Conservation (phyloP, 495 filamentous ascomycete genomes). For the Aspergillus hancockii region DNA sequence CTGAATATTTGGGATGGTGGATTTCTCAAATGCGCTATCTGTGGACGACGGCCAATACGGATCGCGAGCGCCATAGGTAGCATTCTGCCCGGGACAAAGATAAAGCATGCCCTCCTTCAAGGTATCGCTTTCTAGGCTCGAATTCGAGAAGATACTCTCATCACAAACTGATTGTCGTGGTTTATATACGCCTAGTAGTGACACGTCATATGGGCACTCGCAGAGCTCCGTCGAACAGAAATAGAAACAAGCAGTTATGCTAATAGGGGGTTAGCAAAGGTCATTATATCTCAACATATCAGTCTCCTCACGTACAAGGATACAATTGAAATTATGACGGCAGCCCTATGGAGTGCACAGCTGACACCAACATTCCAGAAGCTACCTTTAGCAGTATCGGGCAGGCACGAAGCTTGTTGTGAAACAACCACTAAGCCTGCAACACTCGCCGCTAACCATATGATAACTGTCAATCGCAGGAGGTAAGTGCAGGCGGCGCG, state of each 20-base stretch:
- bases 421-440: constrained; percentile 45
- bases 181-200: constrained; percentile 41
- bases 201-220: constrained; percentile 45
- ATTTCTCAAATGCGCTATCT: constrained; percentile 31
- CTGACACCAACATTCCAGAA: constrained; percentile 45
- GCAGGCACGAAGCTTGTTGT: constrained; percentile 41
- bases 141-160: constrained; percentile 39
- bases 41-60: constrained; percentile 33
- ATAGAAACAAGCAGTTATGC: constrained; percentile 40
- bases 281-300: not conserved
- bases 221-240: constrained; percentile 46
- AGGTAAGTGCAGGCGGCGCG: constrained; percentile 43
- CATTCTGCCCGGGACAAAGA: constrained; percentile 42
- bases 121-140: constrained; percentile 45
- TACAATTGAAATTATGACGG: constrained; percentile 38
- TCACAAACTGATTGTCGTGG: constrained; percentile 24
- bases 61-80: constrained; percentile 25
- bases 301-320: constrained; percentile 29
- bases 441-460: constrained; percentile 45
- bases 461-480: constrained; percentile 35
- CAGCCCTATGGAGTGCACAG: constrained; percentile 42
- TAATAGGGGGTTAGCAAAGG: constrained; percentile 19
- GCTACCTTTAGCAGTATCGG: constrained; percentile 23
- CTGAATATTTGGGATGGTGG: constrained; percentile 34
- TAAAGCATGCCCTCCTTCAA: constrained; percentile 45